Percentiles rank a stretch among this genome's conserved stretches.
phyloP scores from a whole-genome alignment of 805 yeast species.

The Wickerhamomyces sydowiorum region DNA sequence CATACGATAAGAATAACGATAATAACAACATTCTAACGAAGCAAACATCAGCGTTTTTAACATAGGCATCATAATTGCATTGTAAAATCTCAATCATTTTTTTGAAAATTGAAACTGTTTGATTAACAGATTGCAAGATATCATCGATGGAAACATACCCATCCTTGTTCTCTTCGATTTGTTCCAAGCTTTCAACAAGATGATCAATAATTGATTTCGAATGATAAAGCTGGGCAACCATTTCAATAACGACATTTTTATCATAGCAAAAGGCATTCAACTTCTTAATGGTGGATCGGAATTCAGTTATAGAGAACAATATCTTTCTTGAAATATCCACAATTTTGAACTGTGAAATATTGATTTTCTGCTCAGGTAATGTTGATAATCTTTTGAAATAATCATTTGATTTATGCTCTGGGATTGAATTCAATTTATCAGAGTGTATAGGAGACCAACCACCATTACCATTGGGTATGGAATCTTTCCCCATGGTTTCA shows the following conservation, averaged over 20 bases:
- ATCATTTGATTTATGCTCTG: slow-evolving; percentile 51
- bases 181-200: slow-evolving; percentile 51
- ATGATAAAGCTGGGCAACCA: slow-evolving; percentile 44
- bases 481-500: not conserved
- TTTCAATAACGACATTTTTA: slow-evolving; percentile 45
- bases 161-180: slow-evolving; percentile 36
- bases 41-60: slow-evolving; percentile 55
- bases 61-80: slow-evolving; percentile 41
- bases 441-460: slow-evolving; percentile 7
- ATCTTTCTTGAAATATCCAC: slow-evolving; percentile 53
- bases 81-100: slow-evolving; percentile 43
- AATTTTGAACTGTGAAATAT: slow-evolving; percentile 17
- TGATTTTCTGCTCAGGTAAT: slow-evolving; percentile 41
- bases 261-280: slow-evolving; percentile 55
- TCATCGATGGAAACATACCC: slow-evolving; percentile 25
- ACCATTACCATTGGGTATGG: not conserved
- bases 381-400: slow-evolving; percentile 63
- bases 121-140: slow-evolving; percentile 30
- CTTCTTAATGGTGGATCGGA: slow-evolving; percentile 53
- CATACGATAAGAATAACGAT: slow-evolving; percentile 55
- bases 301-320: slow-evolving; percentile 56
- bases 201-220: slow-evolving; percentile 52
- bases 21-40: slow-evolving; percentile 60
- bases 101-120: slow-evolving; percentile 42
- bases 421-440: slow-evolving; percentile 12